Conservation (phyloP, 352 stramenopile species). For the Pythium dissimile region DNA sequence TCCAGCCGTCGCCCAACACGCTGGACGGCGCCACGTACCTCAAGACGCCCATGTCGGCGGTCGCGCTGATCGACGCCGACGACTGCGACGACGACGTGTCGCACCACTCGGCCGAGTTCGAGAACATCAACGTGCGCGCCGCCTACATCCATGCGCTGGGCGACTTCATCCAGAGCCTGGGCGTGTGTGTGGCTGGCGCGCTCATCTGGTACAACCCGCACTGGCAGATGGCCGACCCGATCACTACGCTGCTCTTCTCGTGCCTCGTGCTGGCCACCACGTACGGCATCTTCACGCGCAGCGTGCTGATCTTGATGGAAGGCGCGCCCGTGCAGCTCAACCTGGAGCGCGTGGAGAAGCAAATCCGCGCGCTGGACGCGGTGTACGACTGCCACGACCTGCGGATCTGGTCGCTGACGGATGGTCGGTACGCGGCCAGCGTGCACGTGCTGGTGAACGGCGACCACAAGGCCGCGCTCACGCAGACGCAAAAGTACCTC, state of each 20-base stretch:
- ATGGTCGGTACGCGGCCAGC: slow-evolving; percentile 85
- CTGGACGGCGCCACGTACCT: slow-evolving; percentile 41
- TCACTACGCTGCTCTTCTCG: slow-evolving; percentile 96
- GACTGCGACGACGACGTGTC: slow-evolving; percentile 19
- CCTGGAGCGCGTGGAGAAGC: slow-evolving; percentile 53
- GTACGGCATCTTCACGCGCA: slow-evolving; percentile 88
- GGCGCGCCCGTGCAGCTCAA: slow-evolving; percentile 77
- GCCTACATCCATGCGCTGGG: slow-evolving; percentile 97
- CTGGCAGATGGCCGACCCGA: slow-evolving; percentile 95
- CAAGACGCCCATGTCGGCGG: slow-evolving; percentile 74
- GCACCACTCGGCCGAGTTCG: slow-evolving; percentile 39
- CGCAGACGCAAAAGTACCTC: slow-evolving; percentile 51
- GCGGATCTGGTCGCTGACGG: slow-evolving; percentile 96
- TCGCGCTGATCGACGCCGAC: slow-evolving; percentile 58
- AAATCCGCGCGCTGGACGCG: slow-evolving; percentile 48
- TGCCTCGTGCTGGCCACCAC: slow-evolving; percentile 94
- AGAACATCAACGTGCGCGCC: slow-evolving; percentile 96
- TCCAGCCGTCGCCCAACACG: slow-evolving; percentile 44
- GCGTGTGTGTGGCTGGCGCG: slow-evolving; percentile 94
- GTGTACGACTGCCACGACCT: slow-evolving; percentile 97
- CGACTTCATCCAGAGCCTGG: slow-evolving; percentile 96
- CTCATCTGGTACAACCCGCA: slow-evolving; percentile 96
- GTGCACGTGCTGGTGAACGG: slow-evolving; percentile 88
- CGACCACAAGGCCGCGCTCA: slow-evolving; percentile 42
- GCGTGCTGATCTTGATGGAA: slow-evolving; percentile 94